Evolutionary conservation across 306 rosid species (phyloP).

Genomic region (Oxytropis ochrocephala): DNA sequence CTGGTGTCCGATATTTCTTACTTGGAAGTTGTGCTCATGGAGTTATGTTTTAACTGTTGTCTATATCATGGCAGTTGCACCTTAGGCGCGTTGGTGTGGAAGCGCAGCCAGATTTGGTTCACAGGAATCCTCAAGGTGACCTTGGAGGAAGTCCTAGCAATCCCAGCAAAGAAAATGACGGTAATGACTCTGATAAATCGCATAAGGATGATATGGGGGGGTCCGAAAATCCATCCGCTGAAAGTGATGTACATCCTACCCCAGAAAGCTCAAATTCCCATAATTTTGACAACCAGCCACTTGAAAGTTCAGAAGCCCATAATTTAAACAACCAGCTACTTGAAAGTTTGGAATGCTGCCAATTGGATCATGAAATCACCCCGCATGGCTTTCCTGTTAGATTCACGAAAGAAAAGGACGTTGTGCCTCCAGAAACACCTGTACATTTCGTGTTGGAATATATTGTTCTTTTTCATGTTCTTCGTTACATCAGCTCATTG

Average conservation of each 20-base stretch:
- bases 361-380: constrained; percentile 21
- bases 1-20: background rate
- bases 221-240: constrained; percentile 40
- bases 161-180: constrained; percentile 49
- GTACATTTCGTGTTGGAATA: constrained; percentile 31
- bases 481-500: constrained; percentile 32
- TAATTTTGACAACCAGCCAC: constrained; percentile 44
- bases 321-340: constrained; percentile 45
- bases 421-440: constrained; percentile 23
- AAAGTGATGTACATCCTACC: constrained; percentile 42
- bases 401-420: constrained; percentile 9
- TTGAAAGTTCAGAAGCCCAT: constrained; percentile 47
- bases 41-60: constrained; percentile 11
- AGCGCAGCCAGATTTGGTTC: constrained; percentile 69
- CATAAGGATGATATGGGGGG: constrained; percentile 36
- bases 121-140: constrained; percentile 47
- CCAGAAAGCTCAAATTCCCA: constrained; percentile 64
- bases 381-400: constrained; percentile 16
- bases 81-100: constrained; percentile 97
- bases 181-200: constrained; percentile 51
- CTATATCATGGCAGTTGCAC: constrained; percentile 52
- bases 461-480: constrained; percentile 27
- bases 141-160: constrained; percentile 64
- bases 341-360: constrained; percentile 29
- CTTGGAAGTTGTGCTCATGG: background rate